Conservation (phyloP, 345 rosid species). For the Camelina neglecta region DNA sequence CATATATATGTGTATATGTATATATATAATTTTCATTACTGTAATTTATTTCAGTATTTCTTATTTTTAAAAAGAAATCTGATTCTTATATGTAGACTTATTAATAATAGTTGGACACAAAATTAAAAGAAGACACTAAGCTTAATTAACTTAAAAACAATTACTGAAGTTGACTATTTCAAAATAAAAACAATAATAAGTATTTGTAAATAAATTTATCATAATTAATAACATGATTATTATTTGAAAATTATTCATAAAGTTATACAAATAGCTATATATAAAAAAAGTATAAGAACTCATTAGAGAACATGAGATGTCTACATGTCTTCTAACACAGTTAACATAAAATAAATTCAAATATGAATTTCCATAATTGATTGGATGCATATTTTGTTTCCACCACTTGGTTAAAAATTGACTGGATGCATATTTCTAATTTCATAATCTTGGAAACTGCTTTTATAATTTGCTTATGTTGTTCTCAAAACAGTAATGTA, state of each 20-base stretch:
- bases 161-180: too few species aligned
- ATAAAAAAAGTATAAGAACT: not conserved
- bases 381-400: too few species aligned
- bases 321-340: not conserved
- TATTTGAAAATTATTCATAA: too few species aligned
- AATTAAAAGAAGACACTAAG: not conserved
- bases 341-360: not conserved
- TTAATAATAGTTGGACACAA: not conserved
- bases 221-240: too few species aligned
- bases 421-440: too few species aligned
- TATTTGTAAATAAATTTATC: too few species aligned
- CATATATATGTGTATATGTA: not conserved
- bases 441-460: too few species aligned
- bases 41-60: not conserved
- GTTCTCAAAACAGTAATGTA: constrained; percentile 6
- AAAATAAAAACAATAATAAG: too few species aligned
- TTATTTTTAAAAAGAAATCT: not conserved
- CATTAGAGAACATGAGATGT: not conserved
- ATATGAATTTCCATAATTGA: too few species aligned
- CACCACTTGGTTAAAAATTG: too few species aligned
- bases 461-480: not conserved
- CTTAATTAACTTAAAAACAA: not conserved
- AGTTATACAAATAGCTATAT: not conserved
- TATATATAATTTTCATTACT: not conserved
- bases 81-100: not conserved